A percentile compares a stretch with the other conserved stretches of the same genome.
These are phyloP conservation scores for Yarrowia sp. DNA, from an alignment of 805 yeast species.

Conservation along the genomic window DNA sequence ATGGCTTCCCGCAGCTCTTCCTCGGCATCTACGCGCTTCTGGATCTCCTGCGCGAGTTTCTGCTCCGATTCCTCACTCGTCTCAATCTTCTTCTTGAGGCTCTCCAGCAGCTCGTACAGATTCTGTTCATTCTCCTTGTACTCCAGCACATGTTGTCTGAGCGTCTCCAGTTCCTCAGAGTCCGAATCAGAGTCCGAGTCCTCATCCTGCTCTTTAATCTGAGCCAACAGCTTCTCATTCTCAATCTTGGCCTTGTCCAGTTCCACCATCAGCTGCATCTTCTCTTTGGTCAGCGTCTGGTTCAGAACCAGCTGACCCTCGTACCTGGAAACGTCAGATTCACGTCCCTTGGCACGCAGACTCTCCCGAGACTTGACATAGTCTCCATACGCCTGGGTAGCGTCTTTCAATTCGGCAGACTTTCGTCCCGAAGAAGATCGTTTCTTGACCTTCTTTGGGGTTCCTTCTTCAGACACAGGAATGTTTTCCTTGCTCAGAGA, in stretches of 20 bases:
- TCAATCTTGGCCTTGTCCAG: constrained; percentile 10
- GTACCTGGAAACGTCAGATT: constrained; percentile 20
- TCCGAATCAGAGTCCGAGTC: neutral
- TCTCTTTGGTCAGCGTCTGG: constrained; percentile 13
- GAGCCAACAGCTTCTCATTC: constrained; percentile 1
- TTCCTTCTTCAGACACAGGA: neutral
- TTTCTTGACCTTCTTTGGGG: constrained; percentile 1
- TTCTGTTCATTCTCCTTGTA: constrained; percentile 22
- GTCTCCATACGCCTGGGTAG: constrained; percentile 3
- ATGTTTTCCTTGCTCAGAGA: neutral
- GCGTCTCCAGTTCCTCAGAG: constrained; percentile 15
- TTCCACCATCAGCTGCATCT: constrained; percentile 30
- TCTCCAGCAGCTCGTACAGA: constrained; percentile 1
- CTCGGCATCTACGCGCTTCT: constrained; percentile 2
- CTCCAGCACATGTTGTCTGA: neutral
- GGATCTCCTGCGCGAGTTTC: neutral
- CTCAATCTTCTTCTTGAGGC: neutral
- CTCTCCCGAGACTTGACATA: constrained; percentile 29
- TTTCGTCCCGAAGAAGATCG: constrained; percentile 3
- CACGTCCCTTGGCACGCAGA: constrained; percentile 14
- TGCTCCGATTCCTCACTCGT: neutral
- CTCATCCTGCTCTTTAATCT: constrained; percentile 6
- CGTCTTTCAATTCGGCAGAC: neutral
- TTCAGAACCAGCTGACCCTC: constrained; percentile 20
- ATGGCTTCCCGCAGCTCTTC: constrained; percentile 22